Base-by-base conservation (phyloP, 2,329 filamentous ascomycete genomes). In the Cadophora luteo-olivacea region DNA sequence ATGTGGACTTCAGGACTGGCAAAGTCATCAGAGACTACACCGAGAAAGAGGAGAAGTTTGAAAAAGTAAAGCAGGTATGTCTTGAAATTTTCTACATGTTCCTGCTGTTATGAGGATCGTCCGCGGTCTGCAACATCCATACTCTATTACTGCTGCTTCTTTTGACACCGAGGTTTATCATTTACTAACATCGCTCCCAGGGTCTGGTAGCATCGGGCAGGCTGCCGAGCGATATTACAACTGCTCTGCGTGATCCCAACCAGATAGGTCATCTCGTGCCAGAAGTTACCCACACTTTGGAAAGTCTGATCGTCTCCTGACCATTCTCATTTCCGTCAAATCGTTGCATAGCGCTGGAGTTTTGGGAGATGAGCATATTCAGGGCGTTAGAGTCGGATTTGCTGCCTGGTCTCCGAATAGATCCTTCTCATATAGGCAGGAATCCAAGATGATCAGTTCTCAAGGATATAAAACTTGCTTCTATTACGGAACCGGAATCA, bases 21-120 rank as follows among this genome's bases (percentile, higher is more conserved):
- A 88, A 92, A 77, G 91, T 98, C 36, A 90, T 97, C 36, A 85
- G 95, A 71, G 95, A 99, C 81, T 97, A 97, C 77, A 92, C 92
- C 24, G 90, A 91, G n/a, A 91, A 92, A 78, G 95, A 99, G 82
- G 91, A 91, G 63, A 85, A 82, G 64, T 97, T 97, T 78, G 90
- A 91, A 33, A 88, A 89, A 41, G 89, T 97, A 12, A 91, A 91
- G 78, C 84, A 85, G 83, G 91, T 92, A 79, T 77, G 86, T 81
- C 24, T 19, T 22, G 45, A 19, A 6, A 55, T 38, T 64, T 57
- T 8, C 51, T 12, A 36, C 38, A 33, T 45, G 4, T 16, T 22
- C 45, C n/a, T 45, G 36, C 36, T 36, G 19, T 22, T 24, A 9
- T 45, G 22, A 5, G 11, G 25, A 41, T 60, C 2, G 12, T 41